Conservation (phyloP, 306 rosid genomes). For the Castanospermum australe region DNA sequence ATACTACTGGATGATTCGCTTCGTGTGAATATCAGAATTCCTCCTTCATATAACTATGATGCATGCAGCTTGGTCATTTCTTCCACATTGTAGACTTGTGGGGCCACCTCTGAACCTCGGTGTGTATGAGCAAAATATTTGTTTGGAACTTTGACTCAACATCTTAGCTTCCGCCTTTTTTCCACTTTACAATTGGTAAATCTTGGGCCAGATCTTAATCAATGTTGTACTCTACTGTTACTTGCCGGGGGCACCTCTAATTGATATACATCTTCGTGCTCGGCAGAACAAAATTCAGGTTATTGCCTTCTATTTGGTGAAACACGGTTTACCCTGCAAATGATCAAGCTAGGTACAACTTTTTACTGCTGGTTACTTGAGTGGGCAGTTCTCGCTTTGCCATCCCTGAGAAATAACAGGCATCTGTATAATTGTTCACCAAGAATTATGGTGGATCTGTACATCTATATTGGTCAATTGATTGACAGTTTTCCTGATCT, state of each 20-base stretch:
- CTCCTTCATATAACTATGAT: neutral
- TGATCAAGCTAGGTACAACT: slow-evolving; percentile 20
- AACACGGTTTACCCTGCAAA: neutral
- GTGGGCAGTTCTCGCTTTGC: neutral
- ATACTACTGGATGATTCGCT: neutral
- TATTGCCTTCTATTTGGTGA: slow-evolving; percentile 23
- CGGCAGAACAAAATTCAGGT: neutral
- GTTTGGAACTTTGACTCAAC: slow-evolving; percentile 24
- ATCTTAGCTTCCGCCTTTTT: neutral
- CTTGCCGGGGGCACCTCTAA: slow-evolving; percentile 20
- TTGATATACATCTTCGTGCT: neutral
- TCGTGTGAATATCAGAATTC: slow-evolving; percentile 10
- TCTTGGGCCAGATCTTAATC: slow-evolving; percentile 16
- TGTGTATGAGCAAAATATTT: slow-evolving; percentile 17
- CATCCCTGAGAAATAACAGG: slow-evolving; percentile 6
- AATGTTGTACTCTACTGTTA: slow-evolving; percentile 11
- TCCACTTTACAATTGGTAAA: slow-evolving; percentile 18
- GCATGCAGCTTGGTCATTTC: slow-evolving; percentile 10
- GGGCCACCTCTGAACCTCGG: neutral
- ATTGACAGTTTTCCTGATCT: neutral
- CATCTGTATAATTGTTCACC: neutral
- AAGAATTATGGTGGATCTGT: slow-evolving; percentile 19
- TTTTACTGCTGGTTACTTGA: neutral
- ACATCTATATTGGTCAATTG: neutral
- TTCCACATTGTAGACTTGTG: neutral